Percentiles rank a stretch among this genome's conserved stretches.
phyloP scores from a whole-genome alignment of 2,329 filamentous ascomycete genomes.

The Calonectria hawksworthii region DNA sequence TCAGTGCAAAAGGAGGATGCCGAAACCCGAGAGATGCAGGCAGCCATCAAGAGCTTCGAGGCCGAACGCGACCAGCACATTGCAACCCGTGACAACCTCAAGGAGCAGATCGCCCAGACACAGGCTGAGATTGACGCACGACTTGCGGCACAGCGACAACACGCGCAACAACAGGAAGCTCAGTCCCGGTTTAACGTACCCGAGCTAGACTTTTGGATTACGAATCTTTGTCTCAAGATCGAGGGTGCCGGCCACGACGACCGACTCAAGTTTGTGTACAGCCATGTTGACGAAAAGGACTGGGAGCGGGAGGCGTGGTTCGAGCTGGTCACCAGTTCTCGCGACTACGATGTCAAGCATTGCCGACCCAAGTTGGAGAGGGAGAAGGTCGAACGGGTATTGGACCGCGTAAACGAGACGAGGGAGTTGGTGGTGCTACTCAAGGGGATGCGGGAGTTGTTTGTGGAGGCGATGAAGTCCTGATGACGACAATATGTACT shows the following conservation, averaged over 20 bases:
- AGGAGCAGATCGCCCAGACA: conserved; percentile 74
- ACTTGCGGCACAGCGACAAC: conserved; percentile 78
- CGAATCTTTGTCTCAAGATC: conserved; percentile 88
- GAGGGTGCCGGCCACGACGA: conserved; percentile 90
- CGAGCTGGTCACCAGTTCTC: conserved; percentile 83
- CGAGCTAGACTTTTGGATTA: conserved; percentile 96
- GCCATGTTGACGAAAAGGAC: conserved; percentile 86
- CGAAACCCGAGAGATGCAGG: conserved; percentile 82
- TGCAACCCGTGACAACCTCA: conserved; percentile 68
- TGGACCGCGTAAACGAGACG: conserved; percentile 86
- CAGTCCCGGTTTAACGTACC: conserved; percentile 92
- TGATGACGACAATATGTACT: conserved; percentile 46
- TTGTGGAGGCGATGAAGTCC: conserved; percentile 75
- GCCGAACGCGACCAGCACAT: conserved; percentile 73
- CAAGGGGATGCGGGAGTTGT: conserved; percentile 87
- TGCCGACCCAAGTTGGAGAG: conserved; percentile 86
- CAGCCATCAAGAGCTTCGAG: conserved; percentile 70
- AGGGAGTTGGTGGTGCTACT: conserved; percentile 79
- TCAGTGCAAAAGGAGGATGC: conserved; percentile 82
- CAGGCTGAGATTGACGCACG: conserved; percentile 79
- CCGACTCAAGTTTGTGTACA: conserved; percentile 90
- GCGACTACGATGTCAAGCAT: conserved; percentile 88
- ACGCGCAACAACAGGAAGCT: conserved; percentile 81
- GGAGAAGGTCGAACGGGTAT: conserved; percentile 81
- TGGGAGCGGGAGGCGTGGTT: conserved; percentile 95